Conservation (phyloP, 441 rosid genomes). For the Raphanus hybrid region DNA sequence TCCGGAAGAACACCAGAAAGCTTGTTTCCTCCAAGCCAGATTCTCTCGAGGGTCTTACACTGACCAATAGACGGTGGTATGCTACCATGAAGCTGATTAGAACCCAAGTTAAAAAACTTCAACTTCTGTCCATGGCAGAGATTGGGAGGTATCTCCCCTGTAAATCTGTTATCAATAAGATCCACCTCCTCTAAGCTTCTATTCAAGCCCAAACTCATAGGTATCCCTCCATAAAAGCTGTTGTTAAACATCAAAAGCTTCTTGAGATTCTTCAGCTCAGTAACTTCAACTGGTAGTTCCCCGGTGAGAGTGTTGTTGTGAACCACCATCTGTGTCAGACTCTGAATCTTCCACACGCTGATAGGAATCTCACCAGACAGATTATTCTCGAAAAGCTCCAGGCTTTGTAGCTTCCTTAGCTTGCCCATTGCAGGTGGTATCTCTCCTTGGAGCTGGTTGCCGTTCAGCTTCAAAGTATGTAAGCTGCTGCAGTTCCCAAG, state of each 20-base stretch:
- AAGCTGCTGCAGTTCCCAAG: constrained; percentile 76
- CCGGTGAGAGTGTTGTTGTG: constrained; percentile 71
- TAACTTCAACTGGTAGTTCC: constrained; percentile 63
- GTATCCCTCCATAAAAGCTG: constrained; percentile 63
- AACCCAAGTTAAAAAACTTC: constrained; percentile 53
- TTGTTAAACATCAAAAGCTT: constrained; percentile 58
- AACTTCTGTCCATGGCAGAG: constrained; percentile 67
- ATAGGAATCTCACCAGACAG: constrained; percentile 74
- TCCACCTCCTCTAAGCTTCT: constrained; percentile 68
- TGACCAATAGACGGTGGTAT: constrained; percentile 60
- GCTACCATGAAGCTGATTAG: constrained; percentile 67
- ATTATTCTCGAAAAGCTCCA: constrained; percentile 58
- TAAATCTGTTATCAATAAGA: constrained; percentile 60
- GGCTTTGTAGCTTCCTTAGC: constrained; percentile 51
- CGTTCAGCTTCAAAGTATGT: constrained; percentile 42
- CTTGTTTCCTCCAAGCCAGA: constrained; percentile 58
- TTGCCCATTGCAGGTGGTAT: constrained; percentile 65
- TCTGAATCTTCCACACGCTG: constrained; percentile 68
- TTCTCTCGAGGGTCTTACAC: constrained; percentile 64
- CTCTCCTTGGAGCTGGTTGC: constrained; percentile 70
- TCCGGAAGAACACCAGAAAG: constrained; percentile 63
- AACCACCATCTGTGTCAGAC: constrained; percentile 51
- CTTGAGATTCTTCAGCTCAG: constrained; percentile 60
- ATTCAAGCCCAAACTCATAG: constrained; percentile 66
- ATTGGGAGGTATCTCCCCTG: constrained; percentile 67